Evolutionary conservation across 768 basidiomycete species (phyloP).

Genomic region (Suillus paluster): DNA sequence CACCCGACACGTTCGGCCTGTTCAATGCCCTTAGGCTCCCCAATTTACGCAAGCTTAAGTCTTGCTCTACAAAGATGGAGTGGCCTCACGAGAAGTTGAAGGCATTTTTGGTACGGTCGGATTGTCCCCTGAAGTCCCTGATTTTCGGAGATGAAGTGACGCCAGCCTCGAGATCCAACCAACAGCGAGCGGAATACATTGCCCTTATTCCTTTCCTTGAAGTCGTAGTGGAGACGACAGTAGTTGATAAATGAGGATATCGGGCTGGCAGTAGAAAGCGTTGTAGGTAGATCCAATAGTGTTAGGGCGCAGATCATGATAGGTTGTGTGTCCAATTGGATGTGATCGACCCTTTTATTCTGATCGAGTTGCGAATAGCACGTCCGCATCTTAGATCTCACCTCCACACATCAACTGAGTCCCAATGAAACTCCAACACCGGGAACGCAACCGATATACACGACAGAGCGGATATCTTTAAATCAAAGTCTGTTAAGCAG

Average conservation of each 20-base stretch:
- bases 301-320: too few relatives aligned
- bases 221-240: too few relatives aligned
- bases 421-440: too few relatives aligned
- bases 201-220: not conserved
- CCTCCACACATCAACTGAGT: too few relatives aligned
- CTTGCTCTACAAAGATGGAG: not conserved
- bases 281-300: not conserved
- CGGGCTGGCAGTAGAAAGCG: not conserved
- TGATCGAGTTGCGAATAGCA: too few relatives aligned
- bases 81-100: not conserved
- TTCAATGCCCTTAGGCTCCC: not conserved
- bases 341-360: too few relatives aligned
- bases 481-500: too few relatives aligned
- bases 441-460: too few relatives aligned
- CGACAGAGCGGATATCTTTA: too few relatives aligned
- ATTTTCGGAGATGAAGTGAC: not conserved
- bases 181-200: not conserved
- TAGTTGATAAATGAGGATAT: too few relatives aligned
- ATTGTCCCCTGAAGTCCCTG: not conserved
- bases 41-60: not conserved
- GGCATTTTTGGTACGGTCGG: not conserved
- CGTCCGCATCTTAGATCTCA: too few relatives aligned
- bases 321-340: too few relatives aligned
- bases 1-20: not conserved
- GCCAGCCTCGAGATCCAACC: not conserved